Base-by-base conservation (phyloP, 1,139 yeast genomes). In the Yueomyces sp. region DNA sequence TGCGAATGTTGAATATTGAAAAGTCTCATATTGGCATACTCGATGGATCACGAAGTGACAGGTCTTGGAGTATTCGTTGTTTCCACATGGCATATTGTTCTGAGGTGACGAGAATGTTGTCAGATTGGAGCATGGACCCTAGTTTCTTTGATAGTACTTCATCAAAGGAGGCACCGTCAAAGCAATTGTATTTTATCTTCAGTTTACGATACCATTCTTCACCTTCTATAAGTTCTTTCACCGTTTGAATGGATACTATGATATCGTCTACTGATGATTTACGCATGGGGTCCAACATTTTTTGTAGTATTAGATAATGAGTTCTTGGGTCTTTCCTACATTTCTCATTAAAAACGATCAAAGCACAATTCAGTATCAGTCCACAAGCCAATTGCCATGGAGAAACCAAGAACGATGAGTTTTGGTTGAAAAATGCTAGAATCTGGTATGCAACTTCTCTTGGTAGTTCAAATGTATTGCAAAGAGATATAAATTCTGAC, bases 311-410 rank as follows among this genome's bases (percentile, higher is more conserved):
- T 34, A 67, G 63, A 5, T 70, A 59, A 44, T 67, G 71, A 28
- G 74, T 67, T 1, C 81, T 77, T 7, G 78, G 65, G 42, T 68
- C 71, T 8, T 62, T 56, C 7, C 63, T 56, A 19, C 79, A 60
- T 30, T 68, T 55, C 27, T 65, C 65, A 46, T 73, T 70, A 54
- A 78, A 77, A 35, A 80, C 68, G 11, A 79, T 64, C 11, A 68
- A 63, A 42, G 76, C 78, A 11, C 80, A 78, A 4, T 80, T 72
- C 37, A 79, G 68, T 1, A 80, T 67, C 48, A 81, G 57, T 0
- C 87, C 89, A 56, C 84, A 78, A 1, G 81, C 75, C 30, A 81
- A 58, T 12, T 78, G 75, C 85, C 87, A 81, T 38, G 79, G 81
- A 44, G 73, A 76, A 40, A 73, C 72, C 42, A 79, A 71, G 50